Evolutionary conservation across 225 moss, liverwort and hornwort genomes (phyloP).

Genomic region (Asterella californica): DNA sequence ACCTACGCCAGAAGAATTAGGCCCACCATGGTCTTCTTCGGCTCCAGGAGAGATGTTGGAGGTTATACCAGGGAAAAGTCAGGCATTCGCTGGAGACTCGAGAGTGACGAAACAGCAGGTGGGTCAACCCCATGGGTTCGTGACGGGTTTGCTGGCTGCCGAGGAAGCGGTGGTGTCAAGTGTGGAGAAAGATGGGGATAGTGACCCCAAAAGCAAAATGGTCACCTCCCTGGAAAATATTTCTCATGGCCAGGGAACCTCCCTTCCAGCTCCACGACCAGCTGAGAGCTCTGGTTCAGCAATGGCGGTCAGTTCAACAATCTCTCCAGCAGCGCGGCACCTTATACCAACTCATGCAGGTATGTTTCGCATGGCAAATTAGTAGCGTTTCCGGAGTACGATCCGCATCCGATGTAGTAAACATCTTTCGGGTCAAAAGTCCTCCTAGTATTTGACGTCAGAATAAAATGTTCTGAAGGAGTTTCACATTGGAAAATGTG

Average conservation of each 20-base stretch:
- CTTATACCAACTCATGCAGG: conserved; percentile 44
- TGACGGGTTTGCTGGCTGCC: conserved; percentile 20
- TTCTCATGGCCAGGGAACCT: conserved; percentile 38
- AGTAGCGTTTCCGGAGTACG: not conserved
- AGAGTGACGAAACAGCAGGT: conserved; percentile 26
- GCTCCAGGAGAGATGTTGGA: conserved; percentile 8
- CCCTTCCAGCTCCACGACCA: conserved; percentile 12
- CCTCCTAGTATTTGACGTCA: not conserved
- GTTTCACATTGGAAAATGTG: conserved; percentile 20
- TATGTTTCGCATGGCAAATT: conserved; percentile 7
- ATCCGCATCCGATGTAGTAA: not conserved
- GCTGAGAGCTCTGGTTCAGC: conserved; percentile 16
- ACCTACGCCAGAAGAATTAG: conserved; percentile 30
- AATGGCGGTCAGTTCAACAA: conserved; percentile 9
- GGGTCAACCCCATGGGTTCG: conserved; percentile 15
- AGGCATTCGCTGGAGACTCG: conserved; percentile 20
- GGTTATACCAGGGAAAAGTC: conserved; percentile 13
- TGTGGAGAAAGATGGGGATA: conserved; percentile 36
- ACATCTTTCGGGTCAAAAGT: not conserved
- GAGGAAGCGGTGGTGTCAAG: conserved; percentile 30
- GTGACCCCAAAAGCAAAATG: conserved; percentile 24
- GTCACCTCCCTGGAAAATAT: conserved; percentile 33
- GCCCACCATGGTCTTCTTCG: not conserved
- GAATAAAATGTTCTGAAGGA: not conserved
- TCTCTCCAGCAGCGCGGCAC: conserved; percentile 25